These are phyloP conservation scores for Phytophthora quininea DNA, from an alignment of 352 stramenopile species.

Conservation along the genomic window DNA sequence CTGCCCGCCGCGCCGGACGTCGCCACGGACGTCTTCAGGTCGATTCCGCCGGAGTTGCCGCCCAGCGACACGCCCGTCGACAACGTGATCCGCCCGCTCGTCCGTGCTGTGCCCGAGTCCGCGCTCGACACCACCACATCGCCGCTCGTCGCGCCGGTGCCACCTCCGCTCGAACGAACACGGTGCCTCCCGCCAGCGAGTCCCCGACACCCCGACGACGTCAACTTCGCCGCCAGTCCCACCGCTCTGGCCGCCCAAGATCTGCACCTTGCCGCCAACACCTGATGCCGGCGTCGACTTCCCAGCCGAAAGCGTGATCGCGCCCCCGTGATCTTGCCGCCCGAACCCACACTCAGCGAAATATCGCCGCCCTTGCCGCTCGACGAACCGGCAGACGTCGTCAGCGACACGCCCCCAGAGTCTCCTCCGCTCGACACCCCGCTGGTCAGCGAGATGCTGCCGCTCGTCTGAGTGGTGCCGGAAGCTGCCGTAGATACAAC, in stretches of 20 bases:
- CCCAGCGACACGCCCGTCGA: too few species aligned
- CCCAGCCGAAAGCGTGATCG: background rate
- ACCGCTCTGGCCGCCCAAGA: background rate
- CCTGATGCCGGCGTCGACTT: background rate
- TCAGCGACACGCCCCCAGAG: too few species aligned
- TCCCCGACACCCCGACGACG: background rate
- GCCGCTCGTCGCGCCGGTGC: background rate
- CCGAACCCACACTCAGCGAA: too few species aligned
- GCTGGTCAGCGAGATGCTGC: too few species aligned
- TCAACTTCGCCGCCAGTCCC: background rate
- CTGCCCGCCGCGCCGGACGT: constrained; percentile 3
- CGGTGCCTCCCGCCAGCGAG: background rate
- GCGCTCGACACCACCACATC: background rate
- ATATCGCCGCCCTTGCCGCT: too few species aligned
- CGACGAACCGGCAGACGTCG: too few species aligned
- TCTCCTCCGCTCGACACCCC: too few species aligned
- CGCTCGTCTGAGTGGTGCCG: too few species aligned
- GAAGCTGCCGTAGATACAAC: too few species aligned
- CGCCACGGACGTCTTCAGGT: constrained; percentile 2
- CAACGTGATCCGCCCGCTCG: too few species aligned
- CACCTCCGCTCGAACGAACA: background rate
- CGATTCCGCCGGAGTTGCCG: too few species aligned
- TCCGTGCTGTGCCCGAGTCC: background rate
- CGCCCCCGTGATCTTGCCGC: too few species aligned
- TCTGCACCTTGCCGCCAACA: constrained; percentile 2